Percentiles rank a stretch among this genome's conserved stretches.
These are phyloP conservation scores for Aspergillus costaricaensis DNA, from an alignment of 2,329 filamentous ascomycete species.

Conservation along the genomic window DNA sequence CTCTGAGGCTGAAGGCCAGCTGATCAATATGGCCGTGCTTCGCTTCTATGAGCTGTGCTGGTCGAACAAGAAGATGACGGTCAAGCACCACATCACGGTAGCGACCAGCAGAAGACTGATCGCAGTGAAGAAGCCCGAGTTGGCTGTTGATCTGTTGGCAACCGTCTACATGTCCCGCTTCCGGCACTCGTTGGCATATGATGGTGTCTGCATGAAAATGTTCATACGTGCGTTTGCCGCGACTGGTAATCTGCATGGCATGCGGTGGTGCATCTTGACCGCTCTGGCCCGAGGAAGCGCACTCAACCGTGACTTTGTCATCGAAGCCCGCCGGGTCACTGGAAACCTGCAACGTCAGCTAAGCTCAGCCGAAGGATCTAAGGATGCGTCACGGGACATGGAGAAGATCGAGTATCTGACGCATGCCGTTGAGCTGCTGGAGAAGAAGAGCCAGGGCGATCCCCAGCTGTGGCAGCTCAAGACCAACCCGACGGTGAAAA, in stretches of 20 bases:
- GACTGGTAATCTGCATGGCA: slow-evolving; percentile 33
- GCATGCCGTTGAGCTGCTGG: slow-evolving; percentile 22
- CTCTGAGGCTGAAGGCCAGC: slow-evolving; percentile 24
- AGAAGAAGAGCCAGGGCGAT: slow-evolving; percentile 27
- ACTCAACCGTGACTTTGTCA: slow-evolving; percentile 34
- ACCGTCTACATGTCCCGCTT: slow-evolving; percentile 42
- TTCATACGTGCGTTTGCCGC: slow-evolving; percentile 38
- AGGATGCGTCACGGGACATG: slow-evolving; percentile 3
- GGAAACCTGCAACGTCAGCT: slow-evolving; percentile 18
- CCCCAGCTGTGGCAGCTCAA: slow-evolving; percentile 18
- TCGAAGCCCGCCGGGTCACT: slow-evolving; percentile 35
- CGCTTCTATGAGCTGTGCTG: slow-evolving; percentile 43
- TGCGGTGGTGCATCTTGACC: slow-evolving; percentile 45
- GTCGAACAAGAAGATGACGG: slow-evolving; percentile 30
- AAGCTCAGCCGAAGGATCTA: not conserved
- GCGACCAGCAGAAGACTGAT: slow-evolving; percentile 34
- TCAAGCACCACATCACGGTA: slow-evolving; percentile 41
- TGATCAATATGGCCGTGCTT: slow-evolving; percentile 40
- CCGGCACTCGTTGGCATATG: slow-evolving; percentile 34
- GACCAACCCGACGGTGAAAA: slow-evolving; percentile 15
- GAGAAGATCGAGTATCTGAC: slow-evolving; percentile 25
- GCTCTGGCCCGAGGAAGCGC: slow-evolving; percentile 37
- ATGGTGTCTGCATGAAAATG: slow-evolving; percentile 42
- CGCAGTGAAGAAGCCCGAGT: slow-evolving; percentile 22
- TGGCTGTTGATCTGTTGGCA: slow-evolving; percentile 37